A percentile compares a stretch with the other conserved stretches of the same genome.
These are phyloP conservation scores for Apiotrichum domesticum DNA, from an alignment of 1,284 basidiomycete genomes.

Conservation along the genomic window DNA sequence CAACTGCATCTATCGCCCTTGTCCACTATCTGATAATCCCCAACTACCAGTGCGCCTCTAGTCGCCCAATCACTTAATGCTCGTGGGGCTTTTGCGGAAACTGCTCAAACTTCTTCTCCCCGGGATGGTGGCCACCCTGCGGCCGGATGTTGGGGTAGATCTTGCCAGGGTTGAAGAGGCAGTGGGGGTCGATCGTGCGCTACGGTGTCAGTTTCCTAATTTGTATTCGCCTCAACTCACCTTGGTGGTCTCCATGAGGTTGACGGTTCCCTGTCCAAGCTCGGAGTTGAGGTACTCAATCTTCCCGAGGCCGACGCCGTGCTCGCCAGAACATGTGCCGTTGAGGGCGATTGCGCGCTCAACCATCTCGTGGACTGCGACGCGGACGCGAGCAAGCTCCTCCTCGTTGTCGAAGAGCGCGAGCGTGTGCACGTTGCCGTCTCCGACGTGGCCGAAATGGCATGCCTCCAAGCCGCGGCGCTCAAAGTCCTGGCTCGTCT, in stretches of 20 bases:
- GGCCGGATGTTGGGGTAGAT: slow-evolving; percentile 42
- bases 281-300: slow-evolving; percentile 59
- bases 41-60: too few relatives aligned
- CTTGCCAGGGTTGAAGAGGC: slow-evolving; percentile 77
- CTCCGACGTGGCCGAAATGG: slow-evolving; percentile 64
- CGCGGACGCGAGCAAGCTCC: slow-evolving; percentile 44
- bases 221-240: slow-evolving; percentile 18
- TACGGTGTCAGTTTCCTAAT: not conserved
- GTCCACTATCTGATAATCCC: too few relatives aligned
- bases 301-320: slow-evolving; percentile 77
- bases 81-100: not conserved
- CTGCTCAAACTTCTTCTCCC: not conserved
- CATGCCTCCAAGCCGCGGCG: slow-evolving; percentile 56
- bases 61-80: not conserved
- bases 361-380: slow-evolving; percentile 50
- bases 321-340: slow-evolving; percentile 62
- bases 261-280: slow-evolving; percentile 66
- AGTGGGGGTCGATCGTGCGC: slow-evolving; percentile 59
- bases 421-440: slow-evolving; percentile 56
- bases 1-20: too few relatives aligned
- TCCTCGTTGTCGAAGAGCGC: slow-evolving; percentile 33
- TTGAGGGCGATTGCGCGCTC: slow-evolving; percentile 49
- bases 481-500: slow-evolving; percentile 67
- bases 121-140: not conserved
- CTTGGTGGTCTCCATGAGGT: slow-evolving; percentile 74